Base-by-base conservation (phyloP, 352 stramenopile species). In the Pythium pectinolyticum region DNA sequence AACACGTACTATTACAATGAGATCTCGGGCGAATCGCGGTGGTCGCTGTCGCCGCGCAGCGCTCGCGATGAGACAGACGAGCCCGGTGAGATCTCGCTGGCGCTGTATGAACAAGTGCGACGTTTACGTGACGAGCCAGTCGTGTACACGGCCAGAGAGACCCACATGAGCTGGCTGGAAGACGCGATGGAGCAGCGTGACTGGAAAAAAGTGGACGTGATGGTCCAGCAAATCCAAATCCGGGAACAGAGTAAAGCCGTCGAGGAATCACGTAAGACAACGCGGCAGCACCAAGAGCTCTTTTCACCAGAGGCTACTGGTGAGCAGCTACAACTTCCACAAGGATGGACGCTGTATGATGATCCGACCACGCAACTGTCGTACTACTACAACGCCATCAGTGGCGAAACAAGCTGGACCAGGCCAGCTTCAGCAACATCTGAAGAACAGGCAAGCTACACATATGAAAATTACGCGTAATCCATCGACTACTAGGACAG, bases 1-100 rank as follows among this genome's bases (percentile, higher is more conserved):
- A 73, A 95, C 63, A 82, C 92, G 35, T 97, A 94, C 68, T 98
- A 98, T 58, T 96, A 93, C 72, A 98, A 98, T 58, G 88, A 89
- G 56, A 75, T 90, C 57, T 97, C 82, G 24, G 82, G 94, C 27
- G 85, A 98, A 64, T 83, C 77, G 8, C 75, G 85, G 48, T 97
- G 89, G 90, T 93, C 84, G 22, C 67, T 94, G 19, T 91, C 84
- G 6, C 86, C 86, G 22, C 77, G 82, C 3, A 93, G 80, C 52
- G 81, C 84, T 34, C 72, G 74, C 0, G 82, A 92, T 53, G 70
- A 53, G 2, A 69, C 65, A 1, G 77, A 89, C 40, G 43, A 37
- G 0, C 66, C 78, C n/a, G 73, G 82, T 19, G 77, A 90, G 37
- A 90, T 93, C 32, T 74, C 84, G 2, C 60, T 93, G 30, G 74